Percentiles rank a stretch among this genome's conserved stretches.
phyloP scores from a whole-genome alignment of 345 rosid genomes.

The Rhodamnia argentea region DNA sequence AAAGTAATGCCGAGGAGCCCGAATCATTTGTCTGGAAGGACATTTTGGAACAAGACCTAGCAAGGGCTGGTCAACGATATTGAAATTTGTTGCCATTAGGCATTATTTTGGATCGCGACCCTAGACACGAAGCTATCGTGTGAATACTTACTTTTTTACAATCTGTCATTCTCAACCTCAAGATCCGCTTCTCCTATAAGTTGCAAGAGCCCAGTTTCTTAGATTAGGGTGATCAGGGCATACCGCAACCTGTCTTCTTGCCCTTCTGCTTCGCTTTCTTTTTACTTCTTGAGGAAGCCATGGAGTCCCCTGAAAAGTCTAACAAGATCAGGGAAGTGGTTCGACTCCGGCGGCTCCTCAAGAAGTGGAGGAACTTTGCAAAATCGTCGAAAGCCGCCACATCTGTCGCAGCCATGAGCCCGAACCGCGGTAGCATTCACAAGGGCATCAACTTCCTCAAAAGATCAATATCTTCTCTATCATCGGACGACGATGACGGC shows the following conservation, averaged over 20 bases:
- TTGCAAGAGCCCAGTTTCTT: not conserved
- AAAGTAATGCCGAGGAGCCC: not conserved
- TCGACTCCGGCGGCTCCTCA: not conserved
- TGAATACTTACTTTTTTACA: not conserved
- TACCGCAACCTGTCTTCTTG: not conserved
- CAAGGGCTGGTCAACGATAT: not conserved
- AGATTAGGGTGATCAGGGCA: not conserved
- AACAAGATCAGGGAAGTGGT: not conserved
- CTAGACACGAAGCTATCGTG: not conserved
- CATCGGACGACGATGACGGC: constrained; percentile 10
- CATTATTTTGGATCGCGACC: not conserved
- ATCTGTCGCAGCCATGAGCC: not conserved
- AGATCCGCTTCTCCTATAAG: not conserved
- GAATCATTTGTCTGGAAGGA: not conserved
- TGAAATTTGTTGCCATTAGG: not conserved
- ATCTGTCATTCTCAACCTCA: not conserved
- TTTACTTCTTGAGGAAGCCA: not conserved
- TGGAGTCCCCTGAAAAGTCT: not conserved
- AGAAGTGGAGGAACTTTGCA: not conserved
- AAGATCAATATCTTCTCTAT: constrained; percentile 49
- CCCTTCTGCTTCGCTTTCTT: not conserved
- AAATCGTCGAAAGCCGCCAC: not conserved
- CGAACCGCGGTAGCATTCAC: not conserved
- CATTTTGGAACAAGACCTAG: not conserved
- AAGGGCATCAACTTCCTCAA: constrained; percentile 53